phyloP scores from a whole-genome alignment of 2,329 filamentous ascomycete genomes.

The Calycina herbarum region DNA sequence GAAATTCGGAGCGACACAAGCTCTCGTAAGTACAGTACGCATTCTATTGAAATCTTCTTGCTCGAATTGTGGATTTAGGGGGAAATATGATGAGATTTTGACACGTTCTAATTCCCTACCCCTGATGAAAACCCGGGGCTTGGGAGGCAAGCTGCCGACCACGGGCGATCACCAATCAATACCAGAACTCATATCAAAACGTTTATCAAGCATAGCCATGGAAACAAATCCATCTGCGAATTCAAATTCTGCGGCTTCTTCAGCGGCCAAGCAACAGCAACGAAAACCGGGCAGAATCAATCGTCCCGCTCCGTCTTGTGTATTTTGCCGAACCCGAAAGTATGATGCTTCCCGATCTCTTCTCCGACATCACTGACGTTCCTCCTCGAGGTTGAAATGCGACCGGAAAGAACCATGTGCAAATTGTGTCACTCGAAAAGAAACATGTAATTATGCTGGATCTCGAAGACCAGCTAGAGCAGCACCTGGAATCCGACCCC shows the following conservation, averaged over 20 bases:
- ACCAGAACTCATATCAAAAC: no score
- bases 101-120: no score
- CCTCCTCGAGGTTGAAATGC: conserved; percentile 69
- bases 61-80: no score
- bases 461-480: conserved; percentile 61
- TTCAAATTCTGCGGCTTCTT: background rate
- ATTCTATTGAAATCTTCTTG: no score
- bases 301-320: conserved; percentile 26
- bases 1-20: no score
- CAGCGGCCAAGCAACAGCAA: conserved; percentile 9
- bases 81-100: no score
- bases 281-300: conserved; percentile 22
- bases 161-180: no score
- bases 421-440: conserved; percentile 86
- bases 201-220: background rate
- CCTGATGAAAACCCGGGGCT: no score
- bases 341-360: conserved; percentile 10
- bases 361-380: conserved; percentile 5
- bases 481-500: conserved; percentile 64
- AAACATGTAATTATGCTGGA: conserved; percentile 80
- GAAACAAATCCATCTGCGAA: conserved; percentile 8
- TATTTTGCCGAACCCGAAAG: conserved; percentile 28
- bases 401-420: conserved; percentile 86
- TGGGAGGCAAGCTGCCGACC: no score
- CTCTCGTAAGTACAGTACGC: no score